Evolutionary conservation across 2,329 filamentous ascomycete genomes (phyloP), one percentile per base, ranked within the genome.

Genomic region (Penicillium sp.): DNA sequence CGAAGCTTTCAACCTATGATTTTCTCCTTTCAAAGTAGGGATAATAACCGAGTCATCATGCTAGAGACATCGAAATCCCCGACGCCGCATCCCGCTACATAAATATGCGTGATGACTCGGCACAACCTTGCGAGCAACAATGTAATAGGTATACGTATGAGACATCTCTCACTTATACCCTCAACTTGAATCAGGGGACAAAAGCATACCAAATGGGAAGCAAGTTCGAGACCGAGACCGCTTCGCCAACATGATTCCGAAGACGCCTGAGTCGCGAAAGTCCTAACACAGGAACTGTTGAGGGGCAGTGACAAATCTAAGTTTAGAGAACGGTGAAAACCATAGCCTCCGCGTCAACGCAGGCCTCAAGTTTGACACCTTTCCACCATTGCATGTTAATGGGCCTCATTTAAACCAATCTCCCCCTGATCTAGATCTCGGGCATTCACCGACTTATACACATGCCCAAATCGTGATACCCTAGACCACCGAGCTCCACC

Each of bases 41-140:
- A 21, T 42, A 10, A 9, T 28, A 42, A 42, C 13, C 39, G 39
- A 26, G 34, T 50, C 24, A 28, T 24, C 29, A 12, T 42, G 34
- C 43, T 34, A n/a, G 33, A 29, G 26, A 38, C 36, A 13, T 21
- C 4, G 34, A 38, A 33, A 15, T 33, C 31, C 31, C 12, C 31
- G 10, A 13, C 34, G 5, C 34, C 13, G 39, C 15, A 23, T 28
- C 36, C 38, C 39, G 16, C 44, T 47, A 50, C 43, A 23, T 29
- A 13, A 56, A 58, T 58, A 54, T 51, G 54, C 54, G 48, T 31
- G 10, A 13, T 33, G 39, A 56, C 24, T 45, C 42, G 45, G 44
- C 47, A 24, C 24, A n/a, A 4, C 4, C 21, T 24, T 18, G 33
- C 24, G 12, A 13, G 26, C 28, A 15, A 44, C 6, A 4, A 34